Conservation (phyloP, 176 grass and related monocot species). For the Avena atlantica region DNA sequence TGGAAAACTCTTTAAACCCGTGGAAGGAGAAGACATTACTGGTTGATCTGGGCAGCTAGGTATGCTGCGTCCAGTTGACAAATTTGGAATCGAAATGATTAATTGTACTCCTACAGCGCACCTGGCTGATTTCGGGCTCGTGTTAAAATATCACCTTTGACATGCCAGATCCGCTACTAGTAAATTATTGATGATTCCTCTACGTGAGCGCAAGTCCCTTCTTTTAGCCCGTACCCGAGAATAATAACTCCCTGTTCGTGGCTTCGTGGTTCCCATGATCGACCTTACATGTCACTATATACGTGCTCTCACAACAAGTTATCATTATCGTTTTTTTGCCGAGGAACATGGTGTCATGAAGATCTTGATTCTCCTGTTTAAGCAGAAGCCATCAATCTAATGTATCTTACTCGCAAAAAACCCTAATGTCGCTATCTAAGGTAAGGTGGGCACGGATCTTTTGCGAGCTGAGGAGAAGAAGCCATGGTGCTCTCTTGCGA, state of each 20-base stretch:
- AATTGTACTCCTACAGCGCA: background rate
- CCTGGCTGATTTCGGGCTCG: background rate
- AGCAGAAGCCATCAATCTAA: background rate
- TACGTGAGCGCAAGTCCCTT: slow-evolving; percentile 25
- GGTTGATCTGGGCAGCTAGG: background rate
- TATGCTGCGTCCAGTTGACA: background rate
- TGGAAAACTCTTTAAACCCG: slow-evolving; percentile 18
- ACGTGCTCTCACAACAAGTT: background rate
- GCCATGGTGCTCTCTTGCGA: too few species aligned
- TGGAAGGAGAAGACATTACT: background rate
- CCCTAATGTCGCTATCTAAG: too few species aligned
- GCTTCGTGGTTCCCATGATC: slow-evolving; percentile 27
- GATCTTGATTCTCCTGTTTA: background rate
- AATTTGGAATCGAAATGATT: slow-evolving; percentile 24
- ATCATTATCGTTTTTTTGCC: background rate
- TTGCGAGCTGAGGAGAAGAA: too few species aligned
- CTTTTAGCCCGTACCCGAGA: background rate
- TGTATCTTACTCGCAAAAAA: background rate
- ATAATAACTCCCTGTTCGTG: slow-evolving; percentile 4
- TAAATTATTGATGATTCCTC: slow-evolving; percentile 16
- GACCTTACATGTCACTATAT: slow-evolving; percentile 6
- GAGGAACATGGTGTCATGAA: background rate
- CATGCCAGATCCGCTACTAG: background rate
- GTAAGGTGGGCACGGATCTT: too few species aligned
- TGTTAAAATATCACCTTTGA: background rate